Conservation (phyloP, 2,329 filamentous ascomycete genomes). For the Apiospora saccharicola region DNA sequence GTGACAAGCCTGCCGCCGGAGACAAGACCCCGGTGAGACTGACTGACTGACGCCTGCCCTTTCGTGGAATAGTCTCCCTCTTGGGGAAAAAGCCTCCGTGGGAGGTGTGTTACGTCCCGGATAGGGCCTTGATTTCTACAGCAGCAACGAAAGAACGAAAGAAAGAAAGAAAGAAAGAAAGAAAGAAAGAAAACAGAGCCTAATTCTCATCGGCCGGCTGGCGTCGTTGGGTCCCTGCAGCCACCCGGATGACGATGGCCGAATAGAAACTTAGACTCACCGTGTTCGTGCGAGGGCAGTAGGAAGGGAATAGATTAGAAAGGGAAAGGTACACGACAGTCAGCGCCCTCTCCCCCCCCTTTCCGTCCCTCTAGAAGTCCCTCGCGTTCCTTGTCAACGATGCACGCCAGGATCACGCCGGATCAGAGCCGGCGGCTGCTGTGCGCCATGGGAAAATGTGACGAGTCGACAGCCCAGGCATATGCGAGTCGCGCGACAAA, state of each 20-base stretch:
- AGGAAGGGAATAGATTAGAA: not conserved
- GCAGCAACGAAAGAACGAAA: not conserved
- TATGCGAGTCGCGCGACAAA: not conserved
- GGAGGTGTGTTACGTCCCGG: not conserved
- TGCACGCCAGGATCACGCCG: conserved; percentile 11
- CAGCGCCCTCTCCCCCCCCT: not conserved
- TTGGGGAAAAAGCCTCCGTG: not conserved
- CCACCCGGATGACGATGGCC: not conserved
- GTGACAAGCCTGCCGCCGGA: not conserved
- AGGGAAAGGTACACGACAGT: not conserved
- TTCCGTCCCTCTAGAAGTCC: not conserved
- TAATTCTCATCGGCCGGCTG: not conserved
- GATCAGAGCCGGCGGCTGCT: not conserved
- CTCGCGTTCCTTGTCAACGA: not conserved
- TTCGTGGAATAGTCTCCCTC: not conserved
- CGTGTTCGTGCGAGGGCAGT: not conserved
- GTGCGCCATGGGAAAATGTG: conserved; percentile 2
- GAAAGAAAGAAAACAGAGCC: not conserved
- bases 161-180: not conserved
- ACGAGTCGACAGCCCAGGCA: conserved; percentile 6
- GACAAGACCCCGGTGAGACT: conserved; percentile 10
- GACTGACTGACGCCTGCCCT: not conserved
- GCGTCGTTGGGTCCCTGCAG: not conserved
- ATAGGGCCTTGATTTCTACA: not conserved
- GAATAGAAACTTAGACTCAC: not conserved